phyloP scores from a whole-genome alignment of 305 asterid genomes.

The Ilex paraguariensis region DNA sequence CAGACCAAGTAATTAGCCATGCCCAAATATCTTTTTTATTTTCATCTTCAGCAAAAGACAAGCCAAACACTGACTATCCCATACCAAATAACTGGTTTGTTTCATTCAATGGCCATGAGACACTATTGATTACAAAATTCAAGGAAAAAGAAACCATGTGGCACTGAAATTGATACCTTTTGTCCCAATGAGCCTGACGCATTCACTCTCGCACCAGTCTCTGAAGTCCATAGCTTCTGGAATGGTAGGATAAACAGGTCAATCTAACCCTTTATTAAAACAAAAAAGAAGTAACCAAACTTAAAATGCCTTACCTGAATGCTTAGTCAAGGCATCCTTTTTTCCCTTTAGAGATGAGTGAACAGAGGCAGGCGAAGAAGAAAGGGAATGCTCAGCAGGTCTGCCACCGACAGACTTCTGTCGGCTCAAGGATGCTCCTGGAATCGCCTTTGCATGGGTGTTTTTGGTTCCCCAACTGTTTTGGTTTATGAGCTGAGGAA shows the following conservation, averaged over 20 bases:
- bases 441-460: constrained; percentile 48
- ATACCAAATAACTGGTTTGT: no score
- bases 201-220: constrained; percentile 96
- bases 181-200: constrained; percentile 65
- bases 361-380: constrained; percentile 46
- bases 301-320: constrained; percentile 49
- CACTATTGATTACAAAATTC: no score
- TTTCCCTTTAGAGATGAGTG: constrained; percentile 51
- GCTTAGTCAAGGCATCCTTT: constrained; percentile 44
- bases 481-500: constrained; percentile 63
- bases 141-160: no score
- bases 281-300: neutral
- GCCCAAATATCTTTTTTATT: no score
- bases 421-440: constrained; percentile 46
- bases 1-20: no score
- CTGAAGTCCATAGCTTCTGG: constrained; percentile 91
- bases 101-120: no score
- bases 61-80: no score
- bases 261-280: neutral
- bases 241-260: constrained; percentile 8
- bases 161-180: constrained; percentile 39
- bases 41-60: no score
- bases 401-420: constrained; percentile 56
- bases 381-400: constrained; percentile 24
- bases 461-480: constrained; percentile 53